Evolutionary conservation across 1,284 basidiomycete species (phyloP).

Genomic region (Fomitopsis betulina): DNA sequence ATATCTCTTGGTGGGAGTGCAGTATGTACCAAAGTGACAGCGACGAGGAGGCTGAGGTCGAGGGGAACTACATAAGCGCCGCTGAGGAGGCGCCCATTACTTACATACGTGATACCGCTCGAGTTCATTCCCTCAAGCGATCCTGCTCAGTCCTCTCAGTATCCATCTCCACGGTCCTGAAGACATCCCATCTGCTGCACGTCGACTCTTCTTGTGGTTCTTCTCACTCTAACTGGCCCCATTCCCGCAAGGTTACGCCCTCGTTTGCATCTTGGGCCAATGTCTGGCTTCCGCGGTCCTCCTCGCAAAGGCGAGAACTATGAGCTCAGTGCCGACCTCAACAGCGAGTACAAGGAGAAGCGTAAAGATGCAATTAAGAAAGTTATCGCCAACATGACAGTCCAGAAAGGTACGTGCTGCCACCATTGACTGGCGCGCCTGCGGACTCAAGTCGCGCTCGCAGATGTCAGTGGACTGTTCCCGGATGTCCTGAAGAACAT

Average conservation of each 20-base stretch:
- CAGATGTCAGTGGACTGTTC: slow-evolving; percentile 93
- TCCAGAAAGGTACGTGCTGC: slow-evolving; percentile 75
- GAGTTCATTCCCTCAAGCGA: too few relatives aligned
- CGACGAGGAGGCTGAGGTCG: too few relatives aligned
- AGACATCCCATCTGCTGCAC: too few relatives aligned
- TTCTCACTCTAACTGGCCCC: not conserved
- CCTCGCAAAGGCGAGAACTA: slow-evolving; percentile 88
- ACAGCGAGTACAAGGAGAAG: slow-evolving; percentile 93
- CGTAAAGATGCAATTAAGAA: slow-evolving; percentile 98
- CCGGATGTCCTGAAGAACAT: slow-evolving; percentile 99
- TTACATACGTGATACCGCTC: too few relatives aligned
- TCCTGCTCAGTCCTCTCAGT: too few relatives aligned
- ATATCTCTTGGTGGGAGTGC: too few relatives aligned
- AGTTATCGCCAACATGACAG: slow-evolving; percentile 94
- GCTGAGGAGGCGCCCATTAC: too few relatives aligned
- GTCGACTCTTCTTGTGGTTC: too few relatives aligned
- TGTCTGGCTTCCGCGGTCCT: slow-evolving; percentile 48
- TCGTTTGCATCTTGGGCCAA: not conserved
- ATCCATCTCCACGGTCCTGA: too few relatives aligned
- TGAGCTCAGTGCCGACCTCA: slow-evolving; percentile 91
- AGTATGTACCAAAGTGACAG: too few relatives aligned
- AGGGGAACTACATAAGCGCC: too few relatives aligned
- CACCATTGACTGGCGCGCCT: not conserved
- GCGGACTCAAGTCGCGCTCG: not conserved
- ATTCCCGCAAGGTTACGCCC: not conserved